Percentiles rank a stretch among this genome's conserved stretches.
Conservation (phyloP, 202 grass and related monocot genomes). For the Eragrostis tef region DNA sequence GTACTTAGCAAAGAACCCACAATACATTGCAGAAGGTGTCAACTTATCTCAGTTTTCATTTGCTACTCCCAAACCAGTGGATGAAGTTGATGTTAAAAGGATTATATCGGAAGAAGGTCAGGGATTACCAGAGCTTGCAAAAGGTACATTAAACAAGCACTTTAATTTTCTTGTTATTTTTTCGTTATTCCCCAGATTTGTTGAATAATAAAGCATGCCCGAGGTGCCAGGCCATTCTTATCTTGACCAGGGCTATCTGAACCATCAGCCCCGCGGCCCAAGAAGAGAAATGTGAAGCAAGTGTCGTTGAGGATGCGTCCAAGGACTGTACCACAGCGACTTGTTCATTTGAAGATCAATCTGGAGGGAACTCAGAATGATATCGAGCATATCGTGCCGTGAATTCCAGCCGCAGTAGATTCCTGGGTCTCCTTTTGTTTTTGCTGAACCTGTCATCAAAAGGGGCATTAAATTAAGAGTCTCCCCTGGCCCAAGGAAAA, state of each 20-base stretch:
- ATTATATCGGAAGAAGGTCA: conserved; percentile 41
- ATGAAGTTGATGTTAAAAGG: conserved; percentile 65
- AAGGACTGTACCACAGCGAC: conserved; percentile 1
- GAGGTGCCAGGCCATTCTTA: neutral
- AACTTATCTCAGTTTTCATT: conserved; percentile 81
- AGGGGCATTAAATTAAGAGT: neutral
- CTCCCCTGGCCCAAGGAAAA: too few species aligned
- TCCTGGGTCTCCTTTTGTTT: neutral
- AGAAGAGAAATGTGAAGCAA: neutral
- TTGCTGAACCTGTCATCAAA: neutral
- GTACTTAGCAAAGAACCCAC: conserved; percentile 72
- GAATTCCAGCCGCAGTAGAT: neutral
- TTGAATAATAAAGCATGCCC: neutral
- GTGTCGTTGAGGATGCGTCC: neutral
- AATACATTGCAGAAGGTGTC: conserved; percentile 66
- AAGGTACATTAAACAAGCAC: conserved; percentile 51
- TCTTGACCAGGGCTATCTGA: neutral
- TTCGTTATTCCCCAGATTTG: neutral
- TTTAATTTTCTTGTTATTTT: neutral
- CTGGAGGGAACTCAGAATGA: neutral
- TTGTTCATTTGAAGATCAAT: neutral
- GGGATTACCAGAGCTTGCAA: conserved; percentile 26
- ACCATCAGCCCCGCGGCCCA: neutral
- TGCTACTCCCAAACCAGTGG: conserved; percentile 68
- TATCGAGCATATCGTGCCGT: conserved; percentile 5